Base-by-base conservation (phyloP, 2,329 filamentous ascomycete species). In the Phialophora chinensis region DNA sequence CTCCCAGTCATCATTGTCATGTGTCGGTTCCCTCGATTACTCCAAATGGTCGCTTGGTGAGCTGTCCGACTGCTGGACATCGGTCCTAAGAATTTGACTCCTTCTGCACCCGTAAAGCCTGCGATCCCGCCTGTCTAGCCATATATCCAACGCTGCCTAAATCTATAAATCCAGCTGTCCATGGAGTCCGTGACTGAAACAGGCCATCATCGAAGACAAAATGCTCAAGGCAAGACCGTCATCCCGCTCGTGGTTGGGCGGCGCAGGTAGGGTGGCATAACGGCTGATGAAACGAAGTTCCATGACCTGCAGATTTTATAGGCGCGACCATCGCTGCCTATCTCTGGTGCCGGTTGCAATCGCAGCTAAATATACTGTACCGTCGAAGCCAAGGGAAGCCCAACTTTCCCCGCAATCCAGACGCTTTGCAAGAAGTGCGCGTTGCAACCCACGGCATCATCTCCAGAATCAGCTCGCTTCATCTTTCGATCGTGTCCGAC, bases 401-500 rank as follows among this genome's bases (percentile, higher is more conserved):
- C 29, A 53, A 42, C 8, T 1, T 44, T 35, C 49, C 47, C 59
- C 29, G 59, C 59, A 42, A 17, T 29, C 17, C 31, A 23, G 50
- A 25, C 8, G 27, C 29, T 35, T 7, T 20, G 49, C 42, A 52
- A 8, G 31, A 52, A 12, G 23, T 25, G 23, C 23, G 2, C 23
- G 23, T 25, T 25, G 25, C n/a, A 35, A 49, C 20, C 27, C 23
- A 23, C 10, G 42, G 17, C 2, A 47, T 14, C 33, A 49, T 33
- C 35, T n/a, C 17, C 35, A 31, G 33, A 11, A 20, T 68, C 47
- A 70, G 17, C n/a, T 31, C 17, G 59, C 63, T 33, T 73, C 71
- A 33, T 73, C 68, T 60, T 63, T 68, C 10, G 68, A 63, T 62
- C 59, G 62, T 35, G 59, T 66, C 52, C 69, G 68, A 38, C 63